Evolutionary conservation across 345 rosid genomes (phyloP), one percentile per base, ranked within the genome.

Genomic region (Aquilaria yunnanensis): DNA sequence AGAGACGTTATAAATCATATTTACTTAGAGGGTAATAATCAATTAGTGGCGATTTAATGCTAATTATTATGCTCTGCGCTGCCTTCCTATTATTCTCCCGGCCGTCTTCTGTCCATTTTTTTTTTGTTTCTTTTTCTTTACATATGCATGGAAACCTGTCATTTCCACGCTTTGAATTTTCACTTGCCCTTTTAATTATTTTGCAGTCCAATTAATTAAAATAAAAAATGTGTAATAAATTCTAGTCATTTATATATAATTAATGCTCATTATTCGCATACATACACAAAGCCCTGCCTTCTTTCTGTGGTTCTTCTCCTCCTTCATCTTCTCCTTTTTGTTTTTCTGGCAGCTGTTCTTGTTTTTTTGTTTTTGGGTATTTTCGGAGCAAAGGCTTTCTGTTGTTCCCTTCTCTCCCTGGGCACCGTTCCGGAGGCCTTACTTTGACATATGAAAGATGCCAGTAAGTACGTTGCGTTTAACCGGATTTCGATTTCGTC

Each of bases 381-480:
- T 14, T 33, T 32, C 47, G 62, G 58, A 32, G 64, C 63, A 14
- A 53, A 23, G 58, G 60, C 5, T 62, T 46, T 56, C 47, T 48
- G 31, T 67, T 52, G 30, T 54, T 53, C 59, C 48, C 43, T 61
- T 23, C 48, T 51, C 65, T 56, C 58, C 58, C 54, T 54, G 23
- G 53, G 66, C 45, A 67, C 66, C 56, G 56, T 64, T 51, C 50
- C 71, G 60, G 73, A 70, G 77, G 77, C 75, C 69, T 37, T 37
- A 5, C 5, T 62, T 68, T 75, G 77, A 81, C 80, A 68, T 78
- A 86, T 75, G 96, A 87, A 23, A 86, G 96, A 86, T 89, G 96
- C 98, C 90, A 87, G 98, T 93, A 93, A 93, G 98, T 93, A 93
- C 90, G 98, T 89, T 82, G 76, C 80, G 70, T 74, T 67, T 59